Base-by-base conservation (phyloP, 2,329 filamentous ascomycete genomes). In the Fusarium mundagurra region DNA sequence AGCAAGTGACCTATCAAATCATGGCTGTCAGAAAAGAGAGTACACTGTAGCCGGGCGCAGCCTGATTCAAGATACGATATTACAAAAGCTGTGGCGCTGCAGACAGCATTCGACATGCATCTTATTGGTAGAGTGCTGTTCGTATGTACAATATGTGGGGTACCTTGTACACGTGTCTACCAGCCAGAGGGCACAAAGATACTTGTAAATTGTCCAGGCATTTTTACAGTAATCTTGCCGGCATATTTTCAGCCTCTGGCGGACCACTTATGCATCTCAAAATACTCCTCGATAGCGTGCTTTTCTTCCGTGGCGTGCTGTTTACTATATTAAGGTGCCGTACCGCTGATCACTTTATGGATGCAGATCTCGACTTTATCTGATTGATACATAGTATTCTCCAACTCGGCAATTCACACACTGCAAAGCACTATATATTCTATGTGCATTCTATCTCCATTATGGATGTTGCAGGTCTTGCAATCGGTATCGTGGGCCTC, bases 401-500 rank as follows among this genome's bases (percentile, higher is more conserved):
- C 22, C 14, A 45, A 8, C 8, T 27, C 18, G 3, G 6, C 24
- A 20, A 4, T 27, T 12, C 5, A 6, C 8, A 14, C 17, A 8
- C 24, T 4, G 24, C 3, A 3, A 14, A 27, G 24, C 5, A 9
- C 0, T 2, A 31, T 8, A 22, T 48, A 29, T 7, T 11, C 3
- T 24, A 1, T n/a, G n/a, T 24, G 2, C 16, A 5, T 11, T 47
- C 5, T 6, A 3, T 14, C 4, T 29, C 18, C 18, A 47, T 29
- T 5, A 47, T 47, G 44, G 44, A 47, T 10, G 44, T 29, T 1
- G 44, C 44, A 3, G 44, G 44, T 22, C 44, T 47, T 11, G 44
- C 44, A 16, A 47, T 47, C 18, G 44, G 44, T 1, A 47, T 47
- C 8, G 44, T 22, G 6, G 18, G 44, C 18, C 24, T 47, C 8